Base-by-base conservation (phyloP, 768 basidiomycete species). In the Leucocoprinus birnbaumii region DNA sequence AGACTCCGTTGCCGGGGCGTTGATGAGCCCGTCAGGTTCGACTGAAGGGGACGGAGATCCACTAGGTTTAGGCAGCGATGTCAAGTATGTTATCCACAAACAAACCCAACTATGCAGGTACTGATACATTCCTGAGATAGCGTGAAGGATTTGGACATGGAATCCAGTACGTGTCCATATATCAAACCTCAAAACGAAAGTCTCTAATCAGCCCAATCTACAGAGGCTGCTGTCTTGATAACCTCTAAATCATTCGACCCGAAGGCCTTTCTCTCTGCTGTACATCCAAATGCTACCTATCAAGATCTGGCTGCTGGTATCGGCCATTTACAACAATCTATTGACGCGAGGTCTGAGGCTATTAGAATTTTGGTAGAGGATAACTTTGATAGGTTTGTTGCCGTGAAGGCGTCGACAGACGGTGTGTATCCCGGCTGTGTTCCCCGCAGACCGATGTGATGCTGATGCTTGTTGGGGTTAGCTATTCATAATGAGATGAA, bases 331-430 rank as follows among this genome's bases (percentile, higher is more conserved):
- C 82, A 84, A 59, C 72, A 82, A 7, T 88, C 91, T 11, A 87
- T 98, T 55, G 95, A 98, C 63, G 81, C 88, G 1, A 85, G 95
- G 42, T 95, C 94, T 1, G 91, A 95, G 61, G 97, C 95, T n/a
- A 87, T 98, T 54, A 80, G 94, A 38, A 84, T 95, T 19, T 79
- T 99, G 27, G 97, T 99, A 9, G 95, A 98, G 67, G 94, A 98
- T 62, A 97, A 98, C 69, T 98, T 98, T 69, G 95, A 98, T 71
- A 80, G 94, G 11, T 99, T 98, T 64, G 96, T 98, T 16, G 91
- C 92, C 2, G 96, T 99, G 53, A 99, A 99, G 64, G 91, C 92
- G 8, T 91, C 90, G 8, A 96, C 91, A n/a, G 95, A 96, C 70
- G 89, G 95, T 94, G 68, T 51, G 74, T 53, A 11, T 18, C n/a